Base-by-base conservation (phyloP, 805 yeast species). In the Ogataea dorogensis region DNA sequence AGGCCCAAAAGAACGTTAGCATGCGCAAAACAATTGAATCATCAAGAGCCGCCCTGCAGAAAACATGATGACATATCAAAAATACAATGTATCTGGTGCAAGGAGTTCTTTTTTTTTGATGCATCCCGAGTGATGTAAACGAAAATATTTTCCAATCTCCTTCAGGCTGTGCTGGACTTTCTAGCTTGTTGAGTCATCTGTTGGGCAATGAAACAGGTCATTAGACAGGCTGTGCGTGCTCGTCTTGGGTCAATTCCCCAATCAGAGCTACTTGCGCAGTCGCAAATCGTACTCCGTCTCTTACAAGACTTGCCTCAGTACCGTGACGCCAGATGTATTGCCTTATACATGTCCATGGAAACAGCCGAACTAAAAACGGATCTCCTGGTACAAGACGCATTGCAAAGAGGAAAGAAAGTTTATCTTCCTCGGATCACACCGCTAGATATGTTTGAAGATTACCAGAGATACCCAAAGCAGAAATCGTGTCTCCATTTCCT, bases 331-430 rank as follows among this genome's bases (percentile, higher is more conserved):
- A 48, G 51, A 7, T 65, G 56, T 4, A 56, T 88, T 2, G 96
- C 82, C 0, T 53, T 86, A 19, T 89, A 76, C 51, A 75, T 88
- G 84, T 78, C 74, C 55, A 81, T 89, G 88, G 86, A 81, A 2
- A 46, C 59, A 14, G 70, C 77, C 33, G 97, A 89, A 58, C 65
- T 84, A 1, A 73, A 73, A 38, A 88, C 96, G 0, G 49, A 57
- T 7, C 55, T 54, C 0, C 58, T 88, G 8, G 73, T 89, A 2
- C 47, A 64, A 28, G 42, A 64, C 12, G 74, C 85, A 7, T 78
- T 83, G 37, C 52, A 52, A 0, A 10, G 20, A 4, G 63, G 68
- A 2, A 81, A 80, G 43, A 33, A 43, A 2, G 79, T 83, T 0
- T 85, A 66, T 47, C 56, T 82, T 7, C 89, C 93, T 0, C 64